Base-by-base conservation (phyloP, 2,329 filamentous ascomycete species). In the Nothophoma quercina region DNA sequence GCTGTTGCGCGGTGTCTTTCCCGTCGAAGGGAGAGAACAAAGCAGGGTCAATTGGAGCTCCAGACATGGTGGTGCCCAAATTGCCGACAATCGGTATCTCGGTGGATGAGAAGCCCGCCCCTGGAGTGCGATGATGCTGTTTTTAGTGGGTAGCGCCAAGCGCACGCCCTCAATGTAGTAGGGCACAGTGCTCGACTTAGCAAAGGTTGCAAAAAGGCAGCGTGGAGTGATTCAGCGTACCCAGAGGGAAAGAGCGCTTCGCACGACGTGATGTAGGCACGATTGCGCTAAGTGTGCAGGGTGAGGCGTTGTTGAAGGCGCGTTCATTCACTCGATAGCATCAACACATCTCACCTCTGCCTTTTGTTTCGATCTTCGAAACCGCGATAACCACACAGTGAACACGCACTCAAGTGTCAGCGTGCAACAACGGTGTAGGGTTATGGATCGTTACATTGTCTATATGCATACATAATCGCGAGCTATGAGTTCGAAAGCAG, bases 41-140 rank as follows among this genome's bases (percentile, higher is more conserved):
- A 16, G 68, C 56, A 2, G 70, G 70, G 34, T 73, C 70, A 33
- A 73, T 71, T 7, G 61, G 59, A 36, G 70, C 67, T n/a, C n/a
- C n/a, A 10, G 64, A 50, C 70, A 72, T 72, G 29, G 33, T 50
- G 29, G n/a, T 38, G 19, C 46, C 47, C 34, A 32, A 13, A 19
- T 8, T 13, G 28, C 35, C 34, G 29, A 36, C n/a, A 35, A 29
- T 25, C 39, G 45, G 36, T 12, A 44, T 32, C 22, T 48, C 45
- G 45, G 45, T 48, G 34, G 7, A 34, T 33, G 28, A 6, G 13
- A 15, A n/a, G n/a, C n/a, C n/a, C n/a, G n/a, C n/a, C n/a, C n/a
- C n/a, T n/a, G n/a, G 23, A 10, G 18, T 16, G 12, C 23, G 36
- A 15, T 23, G n/a, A 22, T 19, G 28, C 3, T 2, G 18, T 18